Conservation (phyloP, 441 rosid genomes). For the Mallotus repandus region DNA sequence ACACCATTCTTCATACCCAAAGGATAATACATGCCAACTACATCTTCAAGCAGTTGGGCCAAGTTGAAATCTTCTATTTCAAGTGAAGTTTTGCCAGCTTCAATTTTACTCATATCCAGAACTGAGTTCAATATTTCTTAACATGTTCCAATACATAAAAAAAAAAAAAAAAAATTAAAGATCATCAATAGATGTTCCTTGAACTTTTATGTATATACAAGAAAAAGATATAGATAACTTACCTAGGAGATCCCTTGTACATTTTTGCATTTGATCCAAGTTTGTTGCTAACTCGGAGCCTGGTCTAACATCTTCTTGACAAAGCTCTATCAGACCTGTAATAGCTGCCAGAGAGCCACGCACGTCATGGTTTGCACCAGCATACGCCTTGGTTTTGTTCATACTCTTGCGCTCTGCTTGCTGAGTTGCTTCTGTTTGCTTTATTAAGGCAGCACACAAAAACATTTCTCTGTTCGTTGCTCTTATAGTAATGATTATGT, state of each 20-base stretch:
- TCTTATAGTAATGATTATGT: conserved; percentile 34
- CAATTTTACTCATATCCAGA: conserved; percentile 51
- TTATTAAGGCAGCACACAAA: conserved; percentile 42
- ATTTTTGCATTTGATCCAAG: conserved; percentile 36
- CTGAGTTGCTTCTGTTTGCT: conserved; percentile 56
- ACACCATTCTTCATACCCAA: conserved; percentile 44
- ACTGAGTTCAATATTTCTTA: conserved; percentile 52
- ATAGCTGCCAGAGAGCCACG: conserved; percentile 41
- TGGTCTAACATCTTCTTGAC: conserved; percentile 32
- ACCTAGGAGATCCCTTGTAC: conserved; percentile 48
- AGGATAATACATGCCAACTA: conserved; percentile 45
- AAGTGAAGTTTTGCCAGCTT: conserved; percentile 51
- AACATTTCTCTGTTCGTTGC: conserved; percentile 47
- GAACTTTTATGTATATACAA: neutral
- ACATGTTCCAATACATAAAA: neutral
- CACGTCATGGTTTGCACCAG: conserved; percentile 52
- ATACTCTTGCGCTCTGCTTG: conserved; percentile 67
- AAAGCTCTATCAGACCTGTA: conserved; percentile 36
- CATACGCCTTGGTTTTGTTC: conserved; percentile 52
- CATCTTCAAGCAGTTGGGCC: conserved; percentile 52
- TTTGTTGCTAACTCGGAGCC: conserved; percentile 33
- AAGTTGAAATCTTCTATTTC: conserved; percentile 52
- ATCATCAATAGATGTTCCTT: neutral
- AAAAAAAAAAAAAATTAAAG: neutral
- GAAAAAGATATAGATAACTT: neutral